Base-by-base conservation (phyloP, 23 red algal genomes). In the Gracilaria gracilis region DNA sequence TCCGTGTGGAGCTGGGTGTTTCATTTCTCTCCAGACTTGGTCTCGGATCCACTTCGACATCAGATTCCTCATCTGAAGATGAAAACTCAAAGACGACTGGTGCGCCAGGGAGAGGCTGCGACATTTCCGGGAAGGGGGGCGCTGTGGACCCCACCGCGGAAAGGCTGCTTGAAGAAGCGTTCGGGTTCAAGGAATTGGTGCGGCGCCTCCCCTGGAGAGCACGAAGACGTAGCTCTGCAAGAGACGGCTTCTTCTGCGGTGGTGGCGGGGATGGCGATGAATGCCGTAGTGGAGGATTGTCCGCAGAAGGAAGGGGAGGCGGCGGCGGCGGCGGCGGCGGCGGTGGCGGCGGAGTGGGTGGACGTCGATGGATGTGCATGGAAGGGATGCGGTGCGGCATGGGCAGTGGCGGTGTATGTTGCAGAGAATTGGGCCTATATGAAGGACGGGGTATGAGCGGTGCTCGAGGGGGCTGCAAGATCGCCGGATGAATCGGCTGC, bases 161-260 rank as follows among this genome's bases (percentile, higher is more conserved):
- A 31, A 59, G 24, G 54, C 79, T 59, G 79, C 54, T 50, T 1
- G 9, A 29, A 31, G 72, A 77, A 23, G 46, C 46, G 23, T 24
- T 49, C 39, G 42, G 42, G 19, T 6, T 69, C 23, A 65, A 1
- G 16, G 64, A 69, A 50, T 37, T 77, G 40, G 72, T 48, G 15
- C 72, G 79, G 24, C 40, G 54, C 54, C 57, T 62, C 11, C 79
- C 58, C 8, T 39, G 7, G 0, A 82, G 49, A 27, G 79, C 79
- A n/a, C 58, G 39, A 1, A 17, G 53, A 82, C 79, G 79, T n/a
- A 82, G 53, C 79, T 82, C 79, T 44, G 79, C 79, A 27, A 82
- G 53, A 6, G 79, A 65, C 4, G 79, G 58, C 19, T 40, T 82
- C 32, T 82, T 82, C 24, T 28, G 36, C 32, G 54, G 79, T 0